Conservation (phyloP, 352 stramenopile genomes). For the Pseudoperonospora humuli region DNA sequence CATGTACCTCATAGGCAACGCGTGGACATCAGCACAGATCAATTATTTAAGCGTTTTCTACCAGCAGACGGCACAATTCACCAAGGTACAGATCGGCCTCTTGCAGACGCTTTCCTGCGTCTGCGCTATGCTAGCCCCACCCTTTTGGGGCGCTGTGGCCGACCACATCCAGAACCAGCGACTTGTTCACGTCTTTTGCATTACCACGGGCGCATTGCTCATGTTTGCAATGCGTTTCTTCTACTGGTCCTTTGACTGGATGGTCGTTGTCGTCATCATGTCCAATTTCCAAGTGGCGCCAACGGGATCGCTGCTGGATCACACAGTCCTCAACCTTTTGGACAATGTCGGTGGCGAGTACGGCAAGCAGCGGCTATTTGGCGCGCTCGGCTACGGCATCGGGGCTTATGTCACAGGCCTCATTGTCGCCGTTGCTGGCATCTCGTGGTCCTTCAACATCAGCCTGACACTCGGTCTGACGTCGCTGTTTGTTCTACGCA, state of each 20-base stretch:
- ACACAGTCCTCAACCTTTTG: slow-evolving; percentile 60
- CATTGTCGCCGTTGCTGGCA: slow-evolving; percentile 45
- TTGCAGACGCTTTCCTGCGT: slow-evolving; percentile 63
- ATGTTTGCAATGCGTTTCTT: slow-evolving; percentile 54
- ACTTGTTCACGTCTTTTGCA: slow-evolving; percentile 51
- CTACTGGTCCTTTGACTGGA: slow-evolving; percentile 42
- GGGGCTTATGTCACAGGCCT: slow-evolving; percentile 64
- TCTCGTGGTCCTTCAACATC: slow-evolving; percentile 76
- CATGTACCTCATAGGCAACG: slow-evolving; percentile 68
- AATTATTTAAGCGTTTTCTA: slow-evolving; percentile 78
- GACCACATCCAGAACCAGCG: slow-evolving; percentile 61
- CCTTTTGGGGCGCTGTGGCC: slow-evolving; percentile 66
- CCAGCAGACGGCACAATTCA: slow-evolving; percentile 52
- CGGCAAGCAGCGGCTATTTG: slow-evolving; percentile 77
- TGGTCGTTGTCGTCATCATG: slow-evolving; percentile 39
- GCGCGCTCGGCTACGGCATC: slow-evolving; percentile 56
- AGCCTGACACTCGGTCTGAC: slow-evolving; percentile 38
- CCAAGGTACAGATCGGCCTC: slow-evolving; percentile 71
- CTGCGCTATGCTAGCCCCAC: slow-evolving; percentile 54
- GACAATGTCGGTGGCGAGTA: slow-evolving; percentile 67
- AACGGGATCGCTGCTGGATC: slow-evolving; percentile 55
- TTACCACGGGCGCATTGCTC: slow-evolving; percentile 46
- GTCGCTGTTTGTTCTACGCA: slow-evolving; percentile 55
- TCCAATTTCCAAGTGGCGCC: slow-evolving; percentile 64
- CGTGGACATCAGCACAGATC: slow-evolving; percentile 52